Evolutionary conservation across 73 alveolate genomes (phyloP).

Genomic region (Tetrahymena elliotti): DNA sequence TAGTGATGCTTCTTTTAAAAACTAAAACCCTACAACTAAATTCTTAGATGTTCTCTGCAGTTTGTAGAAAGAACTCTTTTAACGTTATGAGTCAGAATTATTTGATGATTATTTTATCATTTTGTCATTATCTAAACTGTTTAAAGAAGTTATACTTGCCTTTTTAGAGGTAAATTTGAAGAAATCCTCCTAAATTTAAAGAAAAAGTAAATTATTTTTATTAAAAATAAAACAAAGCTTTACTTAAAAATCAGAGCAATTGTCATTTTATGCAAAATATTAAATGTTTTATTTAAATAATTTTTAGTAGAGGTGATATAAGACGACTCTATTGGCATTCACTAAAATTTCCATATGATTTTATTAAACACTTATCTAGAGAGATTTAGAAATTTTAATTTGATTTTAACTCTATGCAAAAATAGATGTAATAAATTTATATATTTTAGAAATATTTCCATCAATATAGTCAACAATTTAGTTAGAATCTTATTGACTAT

Average conservation of each 20-base stretch:
- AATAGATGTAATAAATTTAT: not conserved
- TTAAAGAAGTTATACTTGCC: not conserved
- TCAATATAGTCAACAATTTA: not conserved
- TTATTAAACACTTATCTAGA: not conserved
- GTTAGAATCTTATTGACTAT: not conserved
- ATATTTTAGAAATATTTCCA: not conserved
- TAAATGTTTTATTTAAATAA: not conserved
- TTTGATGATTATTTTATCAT: not conserved
- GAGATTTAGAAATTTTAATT: not conserved
- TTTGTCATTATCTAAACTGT: not conserved
- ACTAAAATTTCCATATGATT: not conserved
- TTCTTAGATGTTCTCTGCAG: not conserved
- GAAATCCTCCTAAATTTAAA: not conserved
- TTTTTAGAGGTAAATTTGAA: not conserved
- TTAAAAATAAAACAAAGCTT: no score
- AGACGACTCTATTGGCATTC: not conserved
- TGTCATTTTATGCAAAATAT: not conserved
- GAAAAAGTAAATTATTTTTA: no score
- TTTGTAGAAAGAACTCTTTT: not conserved
- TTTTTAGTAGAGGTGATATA: not conserved
- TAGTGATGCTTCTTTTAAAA: not conserved
- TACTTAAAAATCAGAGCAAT: not conserved
- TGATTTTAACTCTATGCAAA: not conserved
- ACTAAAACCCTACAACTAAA: not conserved
- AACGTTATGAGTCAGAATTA: not conserved